Base-by-base conservation (phyloP, 139 green algal species). In the Coccomyxa sp. region DNA sequence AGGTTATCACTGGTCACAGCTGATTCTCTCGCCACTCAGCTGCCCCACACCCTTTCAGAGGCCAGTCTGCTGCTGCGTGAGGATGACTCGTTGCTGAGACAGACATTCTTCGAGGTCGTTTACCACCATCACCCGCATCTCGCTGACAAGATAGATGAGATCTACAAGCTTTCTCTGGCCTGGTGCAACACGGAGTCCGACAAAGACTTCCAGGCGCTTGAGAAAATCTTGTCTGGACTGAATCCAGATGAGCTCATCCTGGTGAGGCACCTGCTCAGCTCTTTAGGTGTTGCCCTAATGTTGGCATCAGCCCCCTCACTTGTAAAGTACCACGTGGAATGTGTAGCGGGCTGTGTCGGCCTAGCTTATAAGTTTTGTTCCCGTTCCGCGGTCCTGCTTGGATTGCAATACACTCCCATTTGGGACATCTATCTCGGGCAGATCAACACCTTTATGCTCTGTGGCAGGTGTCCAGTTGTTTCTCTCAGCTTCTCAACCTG, bases 401-500 rank as follows among this genome's bases (percentile, higher is more conserved):
- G n/a, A n/a, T n/a, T n/a, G n/a, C n/a, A n/a, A n/a, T n/a, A n/a
- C n/a, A n/a, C n/a, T n/a, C n/a, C n/a, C n/a, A n/a, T n/a, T n/a
- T n/a, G n/a, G n/a, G n/a, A n/a, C n/a, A n/a, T n/a, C n/a, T n/a
- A n/a, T n/a, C n/a, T n/a, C n/a, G n/a, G n/a, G n/a, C n/a, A n/a
- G n/a, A n/a, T n/a, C n/a, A n/a, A n/a, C n/a, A n/a, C n/a, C n/a
- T n/a, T n/a, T n/a, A n/a, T n/a, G n/a, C n/a, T n/a, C n/a, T n/a
- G n/a, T n/a, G n/a, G 37, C 86, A 97, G 91, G 91, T 96, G 18
- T 85, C 94, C 35, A 90, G 80, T 70, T 85, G 90, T 31, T 98
- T 97, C 82, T 93, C 86, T 10, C 91, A 98, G 81, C 93, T 97
- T 86, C 86, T 98, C 70, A 97, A 96, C 82, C 89, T 98, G 81